Evolutionary conservation across 2,329 filamentous ascomycete genomes (phyloP).

Genomic region (Parascedosporium putredinis): DNA sequence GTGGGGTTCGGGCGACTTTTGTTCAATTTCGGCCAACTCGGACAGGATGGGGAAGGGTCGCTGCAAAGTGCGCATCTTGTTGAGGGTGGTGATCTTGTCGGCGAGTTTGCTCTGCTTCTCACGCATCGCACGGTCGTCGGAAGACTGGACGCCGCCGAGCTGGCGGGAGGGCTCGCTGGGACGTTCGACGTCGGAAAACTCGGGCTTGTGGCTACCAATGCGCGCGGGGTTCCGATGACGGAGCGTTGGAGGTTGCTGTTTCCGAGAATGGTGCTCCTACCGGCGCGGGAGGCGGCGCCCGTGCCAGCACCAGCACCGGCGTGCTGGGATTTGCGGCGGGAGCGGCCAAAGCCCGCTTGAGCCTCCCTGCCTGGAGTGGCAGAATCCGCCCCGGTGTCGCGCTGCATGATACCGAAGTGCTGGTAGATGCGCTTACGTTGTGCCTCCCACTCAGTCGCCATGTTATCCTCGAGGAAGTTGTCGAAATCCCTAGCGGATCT

Average conservation of each 20-base stretch:
- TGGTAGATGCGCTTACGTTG: conserved; percentile 90
- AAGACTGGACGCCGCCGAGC: conserved; percentile 38
- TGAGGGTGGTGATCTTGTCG: conserved; percentile 69
- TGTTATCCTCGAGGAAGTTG: conserved; percentile 83
- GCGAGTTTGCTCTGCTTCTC: conserved; percentile 79
- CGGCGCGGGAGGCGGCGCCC: conserved; percentile 45
- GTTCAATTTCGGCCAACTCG: conserved; percentile 66
- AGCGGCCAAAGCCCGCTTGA: conserved; percentile 49
- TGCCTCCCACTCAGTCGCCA: conserved; percentile 91
- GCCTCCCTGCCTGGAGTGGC: conserved; percentile 32
- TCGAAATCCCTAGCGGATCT: conserved; percentile 88
- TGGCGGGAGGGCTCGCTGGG: conserved; percentile 29
- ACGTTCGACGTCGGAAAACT: conserved; percentile 60
- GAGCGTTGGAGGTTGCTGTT: conserved; percentile 67
- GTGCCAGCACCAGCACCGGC: no score
- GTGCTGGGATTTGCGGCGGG: conserved; percentile 37
- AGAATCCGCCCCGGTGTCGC: conserved; percentile 28
- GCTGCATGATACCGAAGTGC: conserved; percentile 77
- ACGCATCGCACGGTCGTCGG: conserved; percentile 65
- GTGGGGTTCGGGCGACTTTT: conserved; percentile 57
- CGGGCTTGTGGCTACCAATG: conserved; percentile 51
- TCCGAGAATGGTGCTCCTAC: conserved; percentile 38
- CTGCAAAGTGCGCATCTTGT: conserved; percentile 57
- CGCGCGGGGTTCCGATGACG: conserved; percentile 69
- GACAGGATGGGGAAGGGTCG: conserved; percentile 63